Conservation (phyloP, 2,329 filamentous ascomycete genomes). For the Lachnellula hyalina region DNA sequence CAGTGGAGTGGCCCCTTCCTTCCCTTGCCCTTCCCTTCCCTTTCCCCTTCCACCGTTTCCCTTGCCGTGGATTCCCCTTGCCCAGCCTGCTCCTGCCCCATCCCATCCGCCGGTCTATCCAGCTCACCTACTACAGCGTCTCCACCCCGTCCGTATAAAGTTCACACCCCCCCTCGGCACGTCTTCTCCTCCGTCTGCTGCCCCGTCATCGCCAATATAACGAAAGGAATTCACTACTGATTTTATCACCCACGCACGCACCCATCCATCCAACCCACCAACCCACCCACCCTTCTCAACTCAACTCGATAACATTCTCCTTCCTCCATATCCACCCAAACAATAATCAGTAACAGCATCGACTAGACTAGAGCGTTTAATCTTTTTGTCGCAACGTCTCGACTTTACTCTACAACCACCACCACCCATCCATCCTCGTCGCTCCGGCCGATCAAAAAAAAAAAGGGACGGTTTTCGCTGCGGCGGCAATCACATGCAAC, state of each 20-base stretch:
- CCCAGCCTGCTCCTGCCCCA: not conserved
- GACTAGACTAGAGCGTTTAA: no score
- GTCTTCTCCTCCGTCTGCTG: constrained; percentile 20
- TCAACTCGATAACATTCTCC: not conserved
- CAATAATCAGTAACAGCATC: not conserved
- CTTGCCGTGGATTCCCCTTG: not conserved
- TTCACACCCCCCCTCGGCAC: constrained; percentile 19
- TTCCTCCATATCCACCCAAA: not conserved
- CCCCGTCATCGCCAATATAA: constrained; percentile 14
- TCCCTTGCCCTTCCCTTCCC: not conserved
- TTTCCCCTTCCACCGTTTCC: not conserved
- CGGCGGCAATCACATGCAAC: constrained; percentile 64
- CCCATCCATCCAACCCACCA: constrained; percentile 16
- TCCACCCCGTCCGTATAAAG: constrained; percentile 17
- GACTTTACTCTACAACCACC: not conserved
- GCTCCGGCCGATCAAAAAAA: not conserved
- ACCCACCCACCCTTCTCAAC: not conserved
- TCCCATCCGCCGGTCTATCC: not conserved
- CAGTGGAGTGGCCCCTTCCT: not conserved
- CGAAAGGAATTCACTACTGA: constrained; percentile 9
- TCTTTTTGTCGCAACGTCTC: no score
- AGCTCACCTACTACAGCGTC: not conserved
- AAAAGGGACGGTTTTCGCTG: constrained; percentile 31
- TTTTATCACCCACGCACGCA: constrained; percentile 8
- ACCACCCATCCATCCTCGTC: not conserved